These are phyloP conservation scores for Cystoderma amianthinum DNA, from an alignment of 768 basidiomycete genomes.

Conservation along the genomic window DNA sequence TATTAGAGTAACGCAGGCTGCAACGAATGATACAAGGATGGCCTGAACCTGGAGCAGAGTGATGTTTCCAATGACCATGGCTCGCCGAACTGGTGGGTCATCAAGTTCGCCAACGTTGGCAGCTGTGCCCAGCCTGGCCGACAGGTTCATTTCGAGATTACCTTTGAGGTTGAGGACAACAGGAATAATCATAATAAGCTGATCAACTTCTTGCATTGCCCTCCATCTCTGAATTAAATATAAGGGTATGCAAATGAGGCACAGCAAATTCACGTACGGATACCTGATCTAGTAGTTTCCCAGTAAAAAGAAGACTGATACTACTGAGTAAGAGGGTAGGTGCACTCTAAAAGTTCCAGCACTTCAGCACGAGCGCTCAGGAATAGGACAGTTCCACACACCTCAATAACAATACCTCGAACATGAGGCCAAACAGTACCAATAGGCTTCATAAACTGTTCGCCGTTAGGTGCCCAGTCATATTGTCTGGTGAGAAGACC, in stretches of 20 bases:
- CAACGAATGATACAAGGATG: conserved; percentile 79
- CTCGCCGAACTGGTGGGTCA: conserved; percentile 48
- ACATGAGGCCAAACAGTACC: conserved; percentile 45
- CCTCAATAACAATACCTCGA: conserved; percentile 65
- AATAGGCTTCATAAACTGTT: conserved; percentile 11
- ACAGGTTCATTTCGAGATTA: conserved; percentile 99
- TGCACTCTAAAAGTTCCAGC: conserved; percentile 50
- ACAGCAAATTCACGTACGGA: conserved; percentile 47
- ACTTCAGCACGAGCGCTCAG: not conserved
- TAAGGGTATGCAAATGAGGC: not conserved
- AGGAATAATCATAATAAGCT: conserved; percentile 94
- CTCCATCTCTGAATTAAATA: conserved; percentile 58
- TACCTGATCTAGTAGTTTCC: conserved; percentile 82
- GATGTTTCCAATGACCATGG: conserved; percentile 76
- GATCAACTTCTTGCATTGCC: conserved; percentile 86
- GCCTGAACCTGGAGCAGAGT: conserved; percentile 91
- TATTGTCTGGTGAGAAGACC: conserved; percentile 33
- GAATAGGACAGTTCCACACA: conserved; percentile 20
- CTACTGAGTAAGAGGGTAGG: conserved; percentile 85
- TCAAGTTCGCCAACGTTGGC: conserved; percentile 93
- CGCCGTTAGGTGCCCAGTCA: conserved; percentile 18
- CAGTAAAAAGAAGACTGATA: conserved; percentile 82
- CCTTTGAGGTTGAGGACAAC: conserved; percentile 94
- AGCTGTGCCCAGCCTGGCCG: conserved; percentile 90
- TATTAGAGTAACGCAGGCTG: conserved; percentile 70